Percentiles rank a stretch among this genome's conserved stretches.
Conservation (phyloP, 768 basidiomycete genomes). For the Tremella fuciformis region DNA sequence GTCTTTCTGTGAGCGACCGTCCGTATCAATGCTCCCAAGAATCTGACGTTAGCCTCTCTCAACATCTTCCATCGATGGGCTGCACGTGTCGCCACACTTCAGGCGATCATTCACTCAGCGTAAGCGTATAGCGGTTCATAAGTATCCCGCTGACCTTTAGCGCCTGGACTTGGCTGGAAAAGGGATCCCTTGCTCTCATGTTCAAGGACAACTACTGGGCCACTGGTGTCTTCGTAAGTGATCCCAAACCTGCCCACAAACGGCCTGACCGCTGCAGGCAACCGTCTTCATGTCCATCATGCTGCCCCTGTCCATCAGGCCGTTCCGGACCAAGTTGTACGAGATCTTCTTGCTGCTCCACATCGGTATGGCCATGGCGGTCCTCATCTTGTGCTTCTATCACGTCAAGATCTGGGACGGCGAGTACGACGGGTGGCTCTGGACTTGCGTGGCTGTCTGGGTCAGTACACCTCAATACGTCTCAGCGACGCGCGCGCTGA, state of each 20-base stretch:
- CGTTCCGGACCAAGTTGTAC: conserved; percentile 26
- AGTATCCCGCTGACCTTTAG: conserved; percentile 9
- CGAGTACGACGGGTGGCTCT: conserved; percentile 27
- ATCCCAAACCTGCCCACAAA: not conserved
- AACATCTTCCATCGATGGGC: conserved; percentile 35
- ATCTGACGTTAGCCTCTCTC: conserved; percentile 11
- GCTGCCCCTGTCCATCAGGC: conserved; percentile 28
- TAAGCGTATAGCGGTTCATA: conserved; percentile 7
- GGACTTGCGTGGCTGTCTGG: conserved; percentile 33
- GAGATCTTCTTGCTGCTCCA: conserved; percentile 36
- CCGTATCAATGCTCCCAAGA: not conserved
- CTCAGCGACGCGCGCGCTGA: not conserved
- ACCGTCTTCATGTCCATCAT: conserved; percentile 26
- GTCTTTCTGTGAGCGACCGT: conserved; percentile 20
- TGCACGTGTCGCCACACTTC: conserved; percentile 16
- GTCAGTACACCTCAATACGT: conserved; percentile 8
- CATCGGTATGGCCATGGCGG: conserved; percentile 21
- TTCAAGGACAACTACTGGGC: conserved; percentile 26
- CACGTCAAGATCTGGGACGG: conserved; percentile 32
- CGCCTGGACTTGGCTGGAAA: conserved; percentile 27
- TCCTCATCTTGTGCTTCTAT: conserved; percentile 26
- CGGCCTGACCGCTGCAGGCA: conserved; percentile 10
- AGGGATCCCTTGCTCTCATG: conserved; percentile 11
- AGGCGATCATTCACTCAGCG: conserved; percentile 32
- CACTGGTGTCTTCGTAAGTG: conserved; percentile 26